Base-by-base conservation (phyloP, 2,329 filamentous ascomycete genomes). In the Fusarium sublunatum region DNA sequence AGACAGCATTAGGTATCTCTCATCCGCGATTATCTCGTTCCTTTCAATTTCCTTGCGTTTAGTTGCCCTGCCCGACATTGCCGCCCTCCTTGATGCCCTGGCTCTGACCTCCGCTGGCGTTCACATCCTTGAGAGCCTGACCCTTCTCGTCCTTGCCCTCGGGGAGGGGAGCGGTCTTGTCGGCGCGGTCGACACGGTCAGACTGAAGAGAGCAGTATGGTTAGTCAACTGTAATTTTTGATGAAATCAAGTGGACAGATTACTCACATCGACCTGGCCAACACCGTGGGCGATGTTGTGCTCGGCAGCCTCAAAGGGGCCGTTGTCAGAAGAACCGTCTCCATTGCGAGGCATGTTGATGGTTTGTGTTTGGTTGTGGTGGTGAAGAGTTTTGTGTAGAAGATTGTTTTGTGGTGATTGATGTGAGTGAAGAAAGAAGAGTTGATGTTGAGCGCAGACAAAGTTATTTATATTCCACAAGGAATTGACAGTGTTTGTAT, bases 91-190 rank as follows among this genome's bases (percentile, higher is more conserved):
- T 74, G 34, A 79, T 67, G 12, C 81, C 79, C 59, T 79, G 74
- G 67, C 78, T 80, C 44, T 75, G 65, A 6, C 82, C 81, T 6
- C 78, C 81, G 56, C 79, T 80, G 38, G 80, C 81, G 29, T 73
- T 72, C 58, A 72, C 41, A 47, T 75, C 79, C 36, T 75, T 58
- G 3, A 84, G 61, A 1, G 72, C 81, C 1, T 69, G 67, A 10
- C 82, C 82, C 53, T 81, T 74, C 56, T 83, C 81, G 5, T 73
- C 60, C 26, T 70, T 65, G 24, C 74, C 73, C 69, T 83, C 77
- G 8, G 82, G 82, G 42, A 82, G 65, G 2, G 77, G 75, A 1
- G 82, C 82, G 2, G 80, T 79, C 76, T 84, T 84, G 72, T 82
- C 76, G 12, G 82, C 80, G 52, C 81, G 79, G 47, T 71, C 65